Base-by-base conservation (phyloP, 1,284 basidiomycete genomes). In the Exobasidium cylindrosporum region DNA sequence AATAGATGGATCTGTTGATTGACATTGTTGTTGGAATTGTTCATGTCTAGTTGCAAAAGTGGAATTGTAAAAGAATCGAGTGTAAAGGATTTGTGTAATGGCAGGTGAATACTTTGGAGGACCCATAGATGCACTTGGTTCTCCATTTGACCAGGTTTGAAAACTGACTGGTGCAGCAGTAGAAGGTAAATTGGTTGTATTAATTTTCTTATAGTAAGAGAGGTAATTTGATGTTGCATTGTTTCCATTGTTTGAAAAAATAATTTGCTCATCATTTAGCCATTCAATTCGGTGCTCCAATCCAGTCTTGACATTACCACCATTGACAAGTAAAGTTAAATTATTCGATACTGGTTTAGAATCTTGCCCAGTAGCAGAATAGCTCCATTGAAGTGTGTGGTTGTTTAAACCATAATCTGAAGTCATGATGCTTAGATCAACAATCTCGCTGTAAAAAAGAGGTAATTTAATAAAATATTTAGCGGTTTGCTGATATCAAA, bases 1-100 rank as follows among this genome's bases (percentile, higher is more conserved):
- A n/a, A n/a, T n/a, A 21, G 4, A 58, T 5, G 60, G 58, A 7
- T 63, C 60, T 17, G 43, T 45, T 17, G 24, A 31, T 7, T 62
- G 54, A 63, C 73, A 76, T 31, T 65, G 66, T 17, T 57, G 35
- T 3, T 60, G 63, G 54, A 74, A 76, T 54, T 70, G 63, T 35
- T 61, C 49, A 5, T 64, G 57, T 5, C 73, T 62, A 62, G 63
- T 61, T 28, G 64, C 58, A 4, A 70, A 63, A 47, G 69, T 70
- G 47, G 73, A 76, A 64, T 76, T 76, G 72, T 68, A 76, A 64
- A 76, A 76, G 63, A 74, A 67, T 32, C 73, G 67, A 14, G 65
- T 61, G 57, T 74, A 76, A 52, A 66, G 62, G 54, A 76, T 60
- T 32, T 65, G 60, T n/a, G 73, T 67, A 10, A 63, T 53, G 24